These are phyloP conservation scores for Mychonastes homosphaera DNA, from an alignment of 139 green algal genomes.

Conservation along the genomic window DNA sequence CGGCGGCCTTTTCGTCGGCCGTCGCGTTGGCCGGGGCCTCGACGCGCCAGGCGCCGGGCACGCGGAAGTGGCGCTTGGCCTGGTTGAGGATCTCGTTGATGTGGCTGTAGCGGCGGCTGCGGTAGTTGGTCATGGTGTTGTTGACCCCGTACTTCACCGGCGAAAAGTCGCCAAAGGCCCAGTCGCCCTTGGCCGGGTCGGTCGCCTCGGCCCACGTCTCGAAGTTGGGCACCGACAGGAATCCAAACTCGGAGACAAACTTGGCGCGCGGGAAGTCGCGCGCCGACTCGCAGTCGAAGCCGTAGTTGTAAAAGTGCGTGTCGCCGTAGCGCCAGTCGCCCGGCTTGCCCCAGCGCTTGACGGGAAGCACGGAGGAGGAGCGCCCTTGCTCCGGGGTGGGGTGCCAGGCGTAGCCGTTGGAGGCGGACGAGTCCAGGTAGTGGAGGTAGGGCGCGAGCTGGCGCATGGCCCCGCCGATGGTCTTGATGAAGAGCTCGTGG, in stretches of 20 bases:
- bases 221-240: conserved; percentile 22
- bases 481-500: too few relatives aligned
- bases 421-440: conserved; percentile 55
- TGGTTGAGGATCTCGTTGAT: conserved; percentile 21
- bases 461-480: too few relatives aligned
- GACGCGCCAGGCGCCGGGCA: conserved; percentile 12
- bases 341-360: conserved; percentile 11
- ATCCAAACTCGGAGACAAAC: conserved; percentile 24
- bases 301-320: conserved; percentile 54
- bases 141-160: too few relatives aligned
- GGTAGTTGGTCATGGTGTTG: too few relatives aligned
- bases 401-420: neutral
- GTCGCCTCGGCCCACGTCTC: conserved; percentile 13
- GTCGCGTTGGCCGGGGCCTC: neutral
- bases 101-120: too few relatives aligned
- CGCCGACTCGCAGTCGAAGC: conserved; percentile 21
- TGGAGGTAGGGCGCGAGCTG: conserved; percentile 32
- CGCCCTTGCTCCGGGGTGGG: neutral
- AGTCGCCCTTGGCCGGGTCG: conserved; percentile 4
- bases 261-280: conserved; percentile 19
- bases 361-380: neutral
- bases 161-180: too few relatives aligned
- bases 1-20: neutral
- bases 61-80: conserved; percentile 14
- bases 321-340: conserved; percentile 28